These are phyloP conservation scores for Pseudogymnoascus sp. DNA, from an alignment of 2,329 filamentous ascomycete species.

Conservation along the genomic window DNA sequence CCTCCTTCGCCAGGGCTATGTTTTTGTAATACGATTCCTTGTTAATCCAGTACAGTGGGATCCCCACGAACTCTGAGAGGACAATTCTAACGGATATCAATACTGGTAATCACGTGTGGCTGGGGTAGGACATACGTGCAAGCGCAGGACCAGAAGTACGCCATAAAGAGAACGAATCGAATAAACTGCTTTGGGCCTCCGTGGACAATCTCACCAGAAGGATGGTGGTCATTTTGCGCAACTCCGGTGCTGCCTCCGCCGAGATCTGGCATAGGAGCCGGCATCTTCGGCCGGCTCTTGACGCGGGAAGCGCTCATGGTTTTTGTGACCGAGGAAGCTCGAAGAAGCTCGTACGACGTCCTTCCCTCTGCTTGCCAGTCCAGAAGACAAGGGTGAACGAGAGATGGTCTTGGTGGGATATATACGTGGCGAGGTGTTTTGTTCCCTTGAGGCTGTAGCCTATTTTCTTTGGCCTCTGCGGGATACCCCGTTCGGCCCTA, in stretches of 20 bases:
- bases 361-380: background rate
- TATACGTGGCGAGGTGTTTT: background rate
- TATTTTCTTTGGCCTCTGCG: background rate
- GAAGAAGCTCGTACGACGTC: background rate
- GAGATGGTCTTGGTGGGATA: background rate
- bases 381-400: no score
- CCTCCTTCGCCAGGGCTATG: slow-evolving; percentile 81
- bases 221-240: slow-evolving; percentile 22
- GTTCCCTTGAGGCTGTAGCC: background rate
- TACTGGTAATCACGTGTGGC: background rate
- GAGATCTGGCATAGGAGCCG: slow-evolving; percentile 10
- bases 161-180: slow-evolving; percentile 22
- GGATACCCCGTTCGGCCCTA: background rate
- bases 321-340: background rate
- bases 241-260: slow-evolving; percentile 14
- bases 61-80: slow-evolving; percentile 67
- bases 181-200: slow-evolving; percentile 22
- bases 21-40: slow-evolving; percentile 75
- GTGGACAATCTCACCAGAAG: slow-evolving; percentile 29
- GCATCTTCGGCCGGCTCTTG: slow-evolving; percentile 11
- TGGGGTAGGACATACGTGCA: slow-evolving; percentile 23
- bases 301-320: background rate
- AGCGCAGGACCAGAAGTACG: slow-evolving; percentile 25
- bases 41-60: slow-evolving; percentile 69
- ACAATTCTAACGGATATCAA: slow-evolving; percentile 45